Evolutionary conservation across 2,329 filamentous ascomycete genomes (phyloP).

Genomic region (Dendrostoma leiphaemia): DNA sequence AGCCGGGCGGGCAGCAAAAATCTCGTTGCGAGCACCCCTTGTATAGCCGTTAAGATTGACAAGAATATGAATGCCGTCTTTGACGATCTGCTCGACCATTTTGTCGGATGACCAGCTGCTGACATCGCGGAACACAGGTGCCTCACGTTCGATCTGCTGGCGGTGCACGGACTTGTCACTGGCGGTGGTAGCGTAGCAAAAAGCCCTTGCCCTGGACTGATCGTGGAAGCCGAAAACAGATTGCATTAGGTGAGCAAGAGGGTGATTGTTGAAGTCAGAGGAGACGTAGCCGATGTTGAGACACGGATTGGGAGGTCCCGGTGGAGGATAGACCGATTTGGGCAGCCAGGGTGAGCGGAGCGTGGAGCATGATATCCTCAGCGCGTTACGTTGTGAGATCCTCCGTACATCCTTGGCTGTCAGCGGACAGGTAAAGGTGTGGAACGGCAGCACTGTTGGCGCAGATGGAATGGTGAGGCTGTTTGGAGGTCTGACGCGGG

Average conservation of each 20-base stretch:
- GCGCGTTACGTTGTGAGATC: slow-evolving; percentile 92
- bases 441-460: slow-evolving; percentile 92
- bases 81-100: slow-evolving; percentile 80
- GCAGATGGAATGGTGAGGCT: slow-evolving; percentile 78
- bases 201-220: slow-evolving; percentile 69
- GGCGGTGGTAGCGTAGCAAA: slow-evolving; percentile 92
- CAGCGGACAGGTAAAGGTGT: slow-evolving; percentile 94
- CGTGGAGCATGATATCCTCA: slow-evolving; percentile 89
- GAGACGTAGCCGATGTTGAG: slow-evolving; percentile 96
- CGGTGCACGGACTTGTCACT: slow-evolving; percentile 89
- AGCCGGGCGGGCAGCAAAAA: slow-evolving; percentile 91
- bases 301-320: slow-evolving; percentile 74
- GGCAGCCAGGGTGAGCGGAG: slow-evolving; percentile 86
- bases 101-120: slow-evolving; percentile 83
- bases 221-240: slow-evolving; percentile 95
- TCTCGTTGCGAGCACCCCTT: slow-evolving; percentile 91
- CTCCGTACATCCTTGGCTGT: slow-evolving; percentile 87
- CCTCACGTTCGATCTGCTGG: slow-evolving; percentile 88
- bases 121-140: slow-evolving; percentile 86
- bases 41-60: slow-evolving; percentile 99
- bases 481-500: slow-evolving; percentile 72
- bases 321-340: slow-evolving; percentile 76
- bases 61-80: slow-evolving; percentile 88
- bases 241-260: slow-evolving; percentile 96
- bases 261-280: slow-evolving; percentile 98